Percentiles rank a stretch among this genome's conserved stretches.
Evolutionary conservation across 2,329 filamentous ascomycete species (phyloP).

Genomic region (Talaromyces sp.): DNA sequence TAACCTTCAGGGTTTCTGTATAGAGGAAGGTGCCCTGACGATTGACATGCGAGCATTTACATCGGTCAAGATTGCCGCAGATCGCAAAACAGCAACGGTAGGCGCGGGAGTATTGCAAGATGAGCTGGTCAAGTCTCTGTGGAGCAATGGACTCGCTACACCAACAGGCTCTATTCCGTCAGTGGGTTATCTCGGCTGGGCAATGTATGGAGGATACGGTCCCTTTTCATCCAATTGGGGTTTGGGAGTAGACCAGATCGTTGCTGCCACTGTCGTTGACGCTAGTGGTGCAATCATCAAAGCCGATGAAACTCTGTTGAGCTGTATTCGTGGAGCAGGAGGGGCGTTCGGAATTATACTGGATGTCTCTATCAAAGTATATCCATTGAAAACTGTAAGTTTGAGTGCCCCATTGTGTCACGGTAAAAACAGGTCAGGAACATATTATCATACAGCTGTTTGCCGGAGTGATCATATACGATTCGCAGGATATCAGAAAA

Average conservation of each 20-base stretch:
- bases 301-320: slow-evolving; percentile 35
- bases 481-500: slow-evolving; percentile 26
- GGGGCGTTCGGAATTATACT: slow-evolving; percentile 39
- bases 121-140: slow-evolving; percentile 25
- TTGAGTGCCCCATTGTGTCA: background rate
- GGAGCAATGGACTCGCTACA: slow-evolving; percentile 27
- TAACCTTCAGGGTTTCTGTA: slow-evolving; percentile 31
- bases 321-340: slow-evolving; percentile 38
- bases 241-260: slow-evolving; percentile 37
- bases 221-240: slow-evolving; percentile 28
- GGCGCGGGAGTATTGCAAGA: slow-evolving; percentile 34
- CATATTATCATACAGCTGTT: slow-evolving; percentile 16
- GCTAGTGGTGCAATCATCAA: slow-evolving; percentile 33
- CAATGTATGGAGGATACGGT: slow-evolving; percentile 36
- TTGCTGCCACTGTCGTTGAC: slow-evolving; percentile 38
- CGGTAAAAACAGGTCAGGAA: slow-evolving; percentile 18
- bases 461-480: slow-evolving; percentile 28
- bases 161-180: slow-evolving; percentile 19
- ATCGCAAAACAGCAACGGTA: slow-evolving; percentile 27
- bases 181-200: slow-evolving; percentile 39
- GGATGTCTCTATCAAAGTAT: slow-evolving; percentile 39
- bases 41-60: slow-evolving; percentile 38
- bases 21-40: slow-evolving; percentile 27
- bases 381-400: slow-evolving; percentile 18
- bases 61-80: slow-evolving; percentile 24